phyloP scores from a whole-genome alignment of 192 early-diverging fungal genomes.

The Coemansia aciculifera region DNA sequence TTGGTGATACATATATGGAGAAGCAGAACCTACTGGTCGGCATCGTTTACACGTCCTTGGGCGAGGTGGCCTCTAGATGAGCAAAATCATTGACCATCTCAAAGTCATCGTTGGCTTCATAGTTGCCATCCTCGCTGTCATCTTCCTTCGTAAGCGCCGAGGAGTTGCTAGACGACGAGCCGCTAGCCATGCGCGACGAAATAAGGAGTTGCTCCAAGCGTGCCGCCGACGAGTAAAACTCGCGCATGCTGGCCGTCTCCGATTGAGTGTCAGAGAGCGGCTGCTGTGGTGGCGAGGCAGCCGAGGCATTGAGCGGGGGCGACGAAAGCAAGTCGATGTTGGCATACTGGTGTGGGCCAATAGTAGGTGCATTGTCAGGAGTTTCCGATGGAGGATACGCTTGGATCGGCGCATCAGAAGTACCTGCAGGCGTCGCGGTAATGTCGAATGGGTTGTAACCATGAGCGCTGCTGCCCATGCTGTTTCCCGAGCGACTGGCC shows the following conservation, averaged over 20 bases:
- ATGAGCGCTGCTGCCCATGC: constrained; percentile 7
- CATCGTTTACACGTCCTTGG: background rate
- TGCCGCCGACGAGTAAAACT: constrained; percentile 49
- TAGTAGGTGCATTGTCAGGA: background rate
- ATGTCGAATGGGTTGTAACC: constrained; percentile 21
- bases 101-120: constrained; percentile 21
- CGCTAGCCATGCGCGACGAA: constrained; percentile 27
- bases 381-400: constrained; percentile 8
- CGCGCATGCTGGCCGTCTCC: constrained; percentile 46
- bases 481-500: background rate
- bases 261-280: constrained; percentile 20
- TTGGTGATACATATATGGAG: background rate
- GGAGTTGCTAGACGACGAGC: constrained; percentile 6
- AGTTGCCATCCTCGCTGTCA: constrained; percentile 7
- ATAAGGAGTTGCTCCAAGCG: constrained; percentile 37
- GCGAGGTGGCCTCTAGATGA: background rate
- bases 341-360: constrained; percentile 14
- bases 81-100: constrained; percentile 34
- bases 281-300: background rate
- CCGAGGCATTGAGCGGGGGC: constrained; percentile 19
- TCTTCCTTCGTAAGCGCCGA: constrained; percentile 6
- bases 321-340: constrained; percentile 35
- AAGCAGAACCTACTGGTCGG: background rate
- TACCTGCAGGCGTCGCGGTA: constrained; percentile 12
- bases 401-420: constrained; percentile 23